Conservation (phyloP, 2,329 filamentous ascomycete species). For the Sphaceloma murrayae region DNA sequence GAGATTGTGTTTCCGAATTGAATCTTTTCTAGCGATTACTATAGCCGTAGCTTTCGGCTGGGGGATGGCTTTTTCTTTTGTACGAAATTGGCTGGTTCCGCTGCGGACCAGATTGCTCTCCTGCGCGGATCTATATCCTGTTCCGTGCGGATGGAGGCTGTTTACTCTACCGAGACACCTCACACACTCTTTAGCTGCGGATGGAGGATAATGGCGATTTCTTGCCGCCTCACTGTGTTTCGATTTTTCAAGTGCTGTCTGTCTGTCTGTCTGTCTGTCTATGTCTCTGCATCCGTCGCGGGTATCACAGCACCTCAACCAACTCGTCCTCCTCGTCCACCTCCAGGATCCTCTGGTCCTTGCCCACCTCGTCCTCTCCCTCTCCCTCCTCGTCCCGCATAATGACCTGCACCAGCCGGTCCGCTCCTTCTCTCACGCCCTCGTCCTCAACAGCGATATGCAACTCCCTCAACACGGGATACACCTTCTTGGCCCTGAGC, state of each 20-base stretch:
- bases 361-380: constrained; percentile 34
- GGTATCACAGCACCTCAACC: constrained; percentile 31
- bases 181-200: constrained; percentile 12
- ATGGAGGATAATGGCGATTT: constrained; percentile 14
- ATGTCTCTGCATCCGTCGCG: background rate
- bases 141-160: no score
- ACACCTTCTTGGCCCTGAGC: constrained; percentile 69
- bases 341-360: constrained; percentile 35
- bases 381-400: constrained; percentile 66
- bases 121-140: no score
- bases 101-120: constrained; percentile 6
- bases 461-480: constrained; percentile 79
- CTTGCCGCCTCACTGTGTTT: background rate
- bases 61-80: constrained; percentile 4
- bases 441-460: constrained; percentile 72
- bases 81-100: constrained; percentile 10
- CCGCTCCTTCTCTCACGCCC: constrained; percentile 71
- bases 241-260: background rate
- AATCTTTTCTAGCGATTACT: constrained; percentile 4
- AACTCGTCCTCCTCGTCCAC: constrained; percentile 33
- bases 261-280: background rate
- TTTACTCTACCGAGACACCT: background rate
- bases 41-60: constrained; percentile 7
- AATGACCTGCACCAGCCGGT: constrained; percentile 79
- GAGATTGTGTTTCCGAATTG: constrained; percentile 3